These are phyloP conservation scores for Dictyostelium brefeldianum DNA, from an alignment of 78 protist genomes.

Conservation along the genomic window DNA sequence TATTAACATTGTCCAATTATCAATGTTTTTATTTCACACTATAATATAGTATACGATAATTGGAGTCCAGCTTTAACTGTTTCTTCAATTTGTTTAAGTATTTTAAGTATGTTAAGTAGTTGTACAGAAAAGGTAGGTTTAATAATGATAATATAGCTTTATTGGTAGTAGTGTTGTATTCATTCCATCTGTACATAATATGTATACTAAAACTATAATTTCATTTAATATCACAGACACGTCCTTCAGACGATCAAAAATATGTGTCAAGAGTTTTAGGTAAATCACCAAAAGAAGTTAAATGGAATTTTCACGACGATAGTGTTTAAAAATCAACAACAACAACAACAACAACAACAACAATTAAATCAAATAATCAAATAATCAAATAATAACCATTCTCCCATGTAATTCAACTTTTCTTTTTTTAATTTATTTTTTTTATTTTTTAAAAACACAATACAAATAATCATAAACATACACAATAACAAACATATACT, in stretches of 20 bases:
- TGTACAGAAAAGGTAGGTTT: conserved; percentile 62
- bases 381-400: neutral
- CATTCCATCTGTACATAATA: too few relatives aligned
- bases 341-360: neutral
- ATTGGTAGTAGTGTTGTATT: neutral
- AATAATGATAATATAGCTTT: neutral
- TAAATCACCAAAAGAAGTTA: conserved; percentile 57
- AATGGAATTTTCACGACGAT: conserved; percentile 79
- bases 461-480: neutral
- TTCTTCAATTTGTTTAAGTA: conserved; percentile 79
- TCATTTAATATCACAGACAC: too few relatives aligned
- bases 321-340: conserved; percentile 18
- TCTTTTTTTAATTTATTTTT: too few relatives aligned
- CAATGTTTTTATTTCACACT: too few relatives aligned
- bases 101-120: conserved; percentile 84
- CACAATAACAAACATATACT: neutral
- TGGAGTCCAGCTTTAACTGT: conserved; percentile 91
- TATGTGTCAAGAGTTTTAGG: conserved; percentile 48
- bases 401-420: too few relatives aligned
- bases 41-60: conserved; percentile 73
- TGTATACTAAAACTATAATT: too few relatives aligned
- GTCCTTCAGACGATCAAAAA: conserved; percentile 46
- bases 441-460: neutral
- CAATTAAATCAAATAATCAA: neutral
- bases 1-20: neutral